These are phyloP conservation scores for Psilocybe cyanescens DNA, from an alignment of 768 basidiomycete species.

Conservation along the genomic window DNA sequence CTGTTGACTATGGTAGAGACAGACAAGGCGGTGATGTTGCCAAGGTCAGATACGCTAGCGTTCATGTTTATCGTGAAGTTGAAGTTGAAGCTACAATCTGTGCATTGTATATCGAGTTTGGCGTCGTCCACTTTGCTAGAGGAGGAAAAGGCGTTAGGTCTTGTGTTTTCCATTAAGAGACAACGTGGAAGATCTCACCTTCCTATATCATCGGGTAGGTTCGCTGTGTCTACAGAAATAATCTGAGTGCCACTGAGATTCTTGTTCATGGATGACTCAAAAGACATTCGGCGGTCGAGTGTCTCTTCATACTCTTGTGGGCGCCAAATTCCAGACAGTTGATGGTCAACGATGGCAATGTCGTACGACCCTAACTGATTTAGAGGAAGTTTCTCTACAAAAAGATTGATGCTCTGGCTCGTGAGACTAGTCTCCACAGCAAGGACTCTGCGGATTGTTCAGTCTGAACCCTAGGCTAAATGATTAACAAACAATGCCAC, in stretches of 20 bases:
- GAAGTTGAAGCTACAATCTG: conserved; percentile 1
- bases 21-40: conserved; percentile 1
- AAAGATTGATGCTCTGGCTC: background rate
- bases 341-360: background rate
- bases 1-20: background rate
- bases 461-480: background rate
- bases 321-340: background rate
- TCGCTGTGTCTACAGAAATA: background rate
- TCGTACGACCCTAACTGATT: background rate
- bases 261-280: background rate
- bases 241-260: background rate
- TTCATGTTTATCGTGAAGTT: conserved; percentile 8
- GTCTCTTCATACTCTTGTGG: background rate
- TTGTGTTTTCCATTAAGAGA: too few species aligned
- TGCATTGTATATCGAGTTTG: background rate
- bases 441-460: background rate
- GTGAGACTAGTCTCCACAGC: background rate
- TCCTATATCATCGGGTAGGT: background rate
- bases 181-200: background rate
- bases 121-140: background rate
- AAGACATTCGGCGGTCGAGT: background rate
- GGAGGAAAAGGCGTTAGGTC: background rate
- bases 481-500: background rate
- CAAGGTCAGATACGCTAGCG: background rate
- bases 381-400: background rate